Evolutionary conservation across 148 eudicot species (phyloP).

Genomic region (Rhododendron ovatum): DNA sequence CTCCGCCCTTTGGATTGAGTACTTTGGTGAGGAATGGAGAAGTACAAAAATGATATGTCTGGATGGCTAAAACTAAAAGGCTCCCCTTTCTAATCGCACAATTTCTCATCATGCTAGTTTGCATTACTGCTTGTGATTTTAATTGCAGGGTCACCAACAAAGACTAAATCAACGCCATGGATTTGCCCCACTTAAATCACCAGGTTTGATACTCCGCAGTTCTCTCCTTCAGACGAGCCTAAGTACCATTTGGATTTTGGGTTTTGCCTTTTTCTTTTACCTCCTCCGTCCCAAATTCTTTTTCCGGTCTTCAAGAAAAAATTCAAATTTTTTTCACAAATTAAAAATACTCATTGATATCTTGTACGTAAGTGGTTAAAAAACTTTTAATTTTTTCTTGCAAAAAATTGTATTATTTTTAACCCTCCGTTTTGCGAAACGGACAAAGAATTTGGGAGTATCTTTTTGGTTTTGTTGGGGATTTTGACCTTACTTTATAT

Average conservation of each 20-base stretch:
- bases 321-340: too few species aligned
- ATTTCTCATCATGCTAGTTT: not conserved
- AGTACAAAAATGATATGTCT: not conserved
- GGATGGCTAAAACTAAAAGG: not conserved
- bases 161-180: constrained; percentile 25
- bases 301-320: too few species aligned
- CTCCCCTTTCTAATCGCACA: not conserved
- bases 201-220: constrained; percentile 22
- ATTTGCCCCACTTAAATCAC: constrained; percentile 18
- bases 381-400: too few species aligned
- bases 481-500: not conserved
- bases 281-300: too few species aligned
- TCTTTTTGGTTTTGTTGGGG: not conserved
- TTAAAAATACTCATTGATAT: too few species aligned
- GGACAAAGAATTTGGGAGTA: too few species aligned
- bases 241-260: not conserved
- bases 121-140: not conserved
- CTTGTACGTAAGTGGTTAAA: too few species aligned
- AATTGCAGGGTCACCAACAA: constrained; percentile 30
- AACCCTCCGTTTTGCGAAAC: too few species aligned
- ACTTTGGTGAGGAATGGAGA: not conserved
- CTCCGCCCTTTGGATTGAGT: not conserved
- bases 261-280: not conserved
- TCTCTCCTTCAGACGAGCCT: not conserved
- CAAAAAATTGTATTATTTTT: too few species aligned